Evolutionary conservation across 345 rosid genomes (phyloP).

Genomic region (rapeseed (Brassica napus)): Da-Ae NC_063435.1:22693501-22694000

Average conservation of each 20-base stretch:
- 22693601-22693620: conserved; percentile 33
- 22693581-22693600: conserved; percentile 16
- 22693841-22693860: not conserved
- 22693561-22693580: conserved; percentile 18
- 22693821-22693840: not conserved
- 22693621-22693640: conserved; percentile 40
- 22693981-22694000: conserved; percentile 27
- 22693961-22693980: conserved; percentile 34
- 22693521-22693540: conserved; percentile 41
- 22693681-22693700: conserved; percentile 24
- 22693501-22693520: conserved; percentile 43
- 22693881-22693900: not conserved
- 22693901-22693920: not conserved
- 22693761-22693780: not conserved
- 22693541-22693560: conserved; percentile 41
- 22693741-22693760: not conserved
- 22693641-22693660: conserved; percentile 32
- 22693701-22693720: conserved; percentile 16
- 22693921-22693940: conserved; percentile 10
- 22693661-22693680: conserved; percentile 2
- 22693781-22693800: not conserved
- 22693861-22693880: not conserved
- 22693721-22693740: conserved; percentile 12
- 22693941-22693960: not conserved
- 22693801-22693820: not conserved